Evolutionary conservation across 306 rosid species (phyloP).

Genomic region (Astragalus glycyphyllos): DNA sequence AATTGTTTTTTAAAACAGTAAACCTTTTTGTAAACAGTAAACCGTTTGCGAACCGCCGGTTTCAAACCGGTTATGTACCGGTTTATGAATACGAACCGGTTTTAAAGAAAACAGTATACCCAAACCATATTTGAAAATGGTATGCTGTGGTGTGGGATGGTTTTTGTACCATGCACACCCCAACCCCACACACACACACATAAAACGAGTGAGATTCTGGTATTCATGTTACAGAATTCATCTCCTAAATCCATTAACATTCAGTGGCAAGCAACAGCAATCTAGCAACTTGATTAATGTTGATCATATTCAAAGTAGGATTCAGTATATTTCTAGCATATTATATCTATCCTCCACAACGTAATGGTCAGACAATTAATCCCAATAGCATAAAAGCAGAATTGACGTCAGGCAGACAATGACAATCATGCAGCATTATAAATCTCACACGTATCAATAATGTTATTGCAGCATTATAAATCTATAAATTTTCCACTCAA

Average conservation of each 20-base stretch:
- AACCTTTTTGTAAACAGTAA: no score
- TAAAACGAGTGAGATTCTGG: neutral
- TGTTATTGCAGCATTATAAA: slow-evolving; percentile 7
- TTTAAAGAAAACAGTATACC: no score
- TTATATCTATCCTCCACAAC: neutral
- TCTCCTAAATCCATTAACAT: slow-evolving; percentile 19
- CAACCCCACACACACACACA: no score
- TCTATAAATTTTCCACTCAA: slow-evolving; percentile 11
- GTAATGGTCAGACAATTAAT: neutral
- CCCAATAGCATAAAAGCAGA: slow-evolving; percentile 7
- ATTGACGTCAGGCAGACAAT: slow-evolving; percentile 6
- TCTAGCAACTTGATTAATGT: neutral
- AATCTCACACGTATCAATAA: neutral
- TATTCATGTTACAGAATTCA: slow-evolving; percentile 2
- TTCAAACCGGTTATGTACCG: no score
- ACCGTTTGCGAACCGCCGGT: no score
- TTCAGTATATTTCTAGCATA: slow-evolving; percentile 2
- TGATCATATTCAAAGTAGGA: slow-evolving; percentile 10
- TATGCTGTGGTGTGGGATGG: no score
- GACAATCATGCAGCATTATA: slow-evolving; percentile 13
- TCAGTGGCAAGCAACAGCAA: slow-evolving; percentile 28
- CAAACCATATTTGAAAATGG: no score
- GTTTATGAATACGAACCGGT: no score
- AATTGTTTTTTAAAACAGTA: no score
- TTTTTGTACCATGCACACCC: no score